Base-by-base conservation (phyloP, 768 basidiomycete species). In the Suillus luteus region DNA sequence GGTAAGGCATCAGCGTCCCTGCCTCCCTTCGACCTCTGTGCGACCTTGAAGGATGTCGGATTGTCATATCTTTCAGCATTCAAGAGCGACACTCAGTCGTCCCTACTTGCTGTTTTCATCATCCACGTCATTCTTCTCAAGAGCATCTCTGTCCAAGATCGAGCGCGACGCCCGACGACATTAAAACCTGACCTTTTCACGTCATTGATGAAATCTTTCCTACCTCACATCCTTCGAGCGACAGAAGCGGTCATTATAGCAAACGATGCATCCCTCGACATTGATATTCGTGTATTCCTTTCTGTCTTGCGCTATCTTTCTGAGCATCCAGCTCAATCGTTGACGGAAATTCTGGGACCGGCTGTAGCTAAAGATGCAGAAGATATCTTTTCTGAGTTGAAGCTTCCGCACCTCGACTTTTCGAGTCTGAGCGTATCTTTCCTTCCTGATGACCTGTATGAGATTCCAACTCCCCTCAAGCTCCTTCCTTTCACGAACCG, bases 271-370 rank as follows among this genome's bases (percentile, higher is more conserved):
- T 66, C 73, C 44, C 64, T 82, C n/a, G 83, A 86, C 60, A 60
- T 89, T 7, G 88, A 90, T 66, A 83, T 83, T 15, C 76, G 80
- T 41, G 71, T 88, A 11, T 88, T 85, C 69, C 61, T 77, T 17
- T 71, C 78, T 17, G 73, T 88, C 27, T 60, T 88, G 44, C 73
- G 73, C 12, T 77, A 79, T 66, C 43, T 79, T 24, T 70, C 78
- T 8, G 59, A 69, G 15, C 65, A 75, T 33, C 60, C 59, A 19
- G 57, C 58, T 0, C 43, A 72, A 22, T 67, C 75, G 4, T 14
- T 74, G 11, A 61, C 57, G 22, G 63, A 75, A 9, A 51, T 82
- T 31, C 43, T 79, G 17, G 79, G 77, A 1, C 55, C 69, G 1
- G 68, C 71, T 6, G 65, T 76, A 12, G 62, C 70, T 11, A 55